Evolutionary conservation across 1,284 basidiomycete species (phyloP), one percentile per base, ranked within the genome.

Genomic region (Abortiporus biennis): DNA sequence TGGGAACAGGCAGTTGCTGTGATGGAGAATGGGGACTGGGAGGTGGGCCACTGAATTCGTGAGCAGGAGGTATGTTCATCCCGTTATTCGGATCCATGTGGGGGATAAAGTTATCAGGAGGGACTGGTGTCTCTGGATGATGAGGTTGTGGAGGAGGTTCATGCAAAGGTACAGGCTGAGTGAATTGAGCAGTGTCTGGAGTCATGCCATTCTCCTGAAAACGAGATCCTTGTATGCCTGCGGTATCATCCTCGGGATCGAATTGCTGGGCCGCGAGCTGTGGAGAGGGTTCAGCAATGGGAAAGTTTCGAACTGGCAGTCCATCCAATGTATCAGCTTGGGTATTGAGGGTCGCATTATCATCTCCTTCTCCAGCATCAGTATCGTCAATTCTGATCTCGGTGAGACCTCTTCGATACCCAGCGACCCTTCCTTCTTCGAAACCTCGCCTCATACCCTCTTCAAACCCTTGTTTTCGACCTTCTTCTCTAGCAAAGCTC

Each of bases 401-500:
- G n/a, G 21, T 15, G 16, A 22, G 41, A 36, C 13, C 17, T 13
- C 36, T 21, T 15, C 46, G 41, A 19, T 47, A 45, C 15, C 32
- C 44, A 17, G 38, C 34, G 2, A 41, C 29, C 11, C 57, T 47
- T 5, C 52, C 54, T 36, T 62, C 55, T 16, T 61, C 55, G 34
- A 55, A 50, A 3, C 55, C 60, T 36, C 53, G 46, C 32, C 48
- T 48, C 13, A 65, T 29, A 6, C 64, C 64, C 33, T 66, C 62
- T 4, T 52, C 44, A 42, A 56, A 65, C 17, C 64, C 64, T 30
- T 56, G 45, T 38, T 45, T 51, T 5, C 61, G 48, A 2, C 63
- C 64, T 25, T 65, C 61, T 47, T 65, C 63, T 27, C 54, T 51
- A 8, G 64, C 63, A 22, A 41, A 49, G 20, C 54, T 51, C 33